phyloP scores from a whole-genome alignment of 805 yeast species.

The Gaillardinia entomophila region DNA sequence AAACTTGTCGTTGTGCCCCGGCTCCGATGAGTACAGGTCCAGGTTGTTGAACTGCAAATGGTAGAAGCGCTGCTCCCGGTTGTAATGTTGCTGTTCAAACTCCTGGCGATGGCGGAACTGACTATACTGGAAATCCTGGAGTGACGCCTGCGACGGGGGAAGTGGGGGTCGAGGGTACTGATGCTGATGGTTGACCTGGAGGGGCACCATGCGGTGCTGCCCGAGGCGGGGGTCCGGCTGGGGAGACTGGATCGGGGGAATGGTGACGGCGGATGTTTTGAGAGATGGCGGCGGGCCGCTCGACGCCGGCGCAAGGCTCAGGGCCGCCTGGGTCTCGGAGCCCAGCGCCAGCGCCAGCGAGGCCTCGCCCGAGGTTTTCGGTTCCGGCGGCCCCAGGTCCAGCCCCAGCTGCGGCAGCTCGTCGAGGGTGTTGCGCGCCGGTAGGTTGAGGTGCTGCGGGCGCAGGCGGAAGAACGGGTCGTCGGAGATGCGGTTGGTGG shows the following conservation, averaged over 20 bases:
- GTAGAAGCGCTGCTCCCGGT: not conserved
- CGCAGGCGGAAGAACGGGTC: not conserved
- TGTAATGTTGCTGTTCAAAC: not conserved
- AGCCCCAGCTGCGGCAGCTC: not conserved
- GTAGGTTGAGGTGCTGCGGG: not conserved
- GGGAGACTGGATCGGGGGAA: too few species aligned
- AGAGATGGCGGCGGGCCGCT: too few species aligned
- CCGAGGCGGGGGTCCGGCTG: not conserved
- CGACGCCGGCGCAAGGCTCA: too few species aligned
- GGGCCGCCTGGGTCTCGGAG: not conserved
- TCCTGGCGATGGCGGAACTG: not conserved
- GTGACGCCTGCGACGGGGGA: slow-evolving; percentile 1
- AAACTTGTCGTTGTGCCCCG: slow-evolving; percentile 9
- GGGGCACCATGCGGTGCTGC: not conserved
- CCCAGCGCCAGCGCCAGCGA: not conserved
- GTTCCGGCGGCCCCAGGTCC: not conserved
- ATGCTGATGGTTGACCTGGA: not conserved
- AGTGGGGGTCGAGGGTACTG: not conserved
- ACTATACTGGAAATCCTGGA: not conserved
- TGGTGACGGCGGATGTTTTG: too few species aligned
- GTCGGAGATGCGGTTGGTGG: not conserved
- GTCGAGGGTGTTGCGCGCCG: not conserved
- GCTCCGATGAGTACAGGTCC: not conserved
- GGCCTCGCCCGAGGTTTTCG: not conserved
- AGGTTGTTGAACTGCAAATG: not conserved